Evolutionary conservation across 352 stramenopile genomes (phyloP).

Genomic region (Globisporangium ultimum): DNA sequence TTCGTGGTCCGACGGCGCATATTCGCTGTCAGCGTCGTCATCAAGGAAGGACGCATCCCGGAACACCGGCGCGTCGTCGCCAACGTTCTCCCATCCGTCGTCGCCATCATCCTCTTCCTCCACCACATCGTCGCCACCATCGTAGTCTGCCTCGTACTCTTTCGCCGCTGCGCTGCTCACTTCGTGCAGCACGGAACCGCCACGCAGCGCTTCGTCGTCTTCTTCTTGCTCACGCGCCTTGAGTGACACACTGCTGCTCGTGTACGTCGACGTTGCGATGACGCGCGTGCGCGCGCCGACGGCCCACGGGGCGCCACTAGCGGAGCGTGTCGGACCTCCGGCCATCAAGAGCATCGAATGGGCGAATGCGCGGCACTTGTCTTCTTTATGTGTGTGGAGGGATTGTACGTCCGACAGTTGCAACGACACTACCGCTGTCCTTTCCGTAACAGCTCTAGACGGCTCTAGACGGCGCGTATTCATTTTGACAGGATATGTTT

Average conservation of each 20-base stretch:
- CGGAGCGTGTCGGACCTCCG: too few relatives aligned
- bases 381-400: too few relatives aligned
- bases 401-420: too few relatives aligned
- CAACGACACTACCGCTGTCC: too few relatives aligned
- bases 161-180: neutral
- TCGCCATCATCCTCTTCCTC: neutral
- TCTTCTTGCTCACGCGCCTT: neutral
- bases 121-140: neutral
- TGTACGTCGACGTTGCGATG: neutral
- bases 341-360: too few relatives aligned
- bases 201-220: neutral
- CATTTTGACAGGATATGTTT: too few relatives aligned
- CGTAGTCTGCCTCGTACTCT: conserved; percentile 4
- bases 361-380: too few relatives aligned
- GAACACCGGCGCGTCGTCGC: conserved; percentile 6
- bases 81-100: conserved; percentile 12
- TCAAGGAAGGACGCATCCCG: conserved; percentile 10
- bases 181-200: too few relatives aligned
- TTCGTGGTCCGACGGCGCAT: conserved; percentile 6
- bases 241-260: neutral
- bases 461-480: too few relatives aligned
- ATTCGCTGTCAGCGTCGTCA: conserved; percentile 16
- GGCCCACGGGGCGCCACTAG: neutral
- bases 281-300: neutral
- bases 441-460: too few relatives aligned